Evolutionary conservation across 192 early-diverging fungal genomes (phyloP), one percentile per base, ranked within the genome.

Genomic region (Dimargaris cristalligena): DNA sequence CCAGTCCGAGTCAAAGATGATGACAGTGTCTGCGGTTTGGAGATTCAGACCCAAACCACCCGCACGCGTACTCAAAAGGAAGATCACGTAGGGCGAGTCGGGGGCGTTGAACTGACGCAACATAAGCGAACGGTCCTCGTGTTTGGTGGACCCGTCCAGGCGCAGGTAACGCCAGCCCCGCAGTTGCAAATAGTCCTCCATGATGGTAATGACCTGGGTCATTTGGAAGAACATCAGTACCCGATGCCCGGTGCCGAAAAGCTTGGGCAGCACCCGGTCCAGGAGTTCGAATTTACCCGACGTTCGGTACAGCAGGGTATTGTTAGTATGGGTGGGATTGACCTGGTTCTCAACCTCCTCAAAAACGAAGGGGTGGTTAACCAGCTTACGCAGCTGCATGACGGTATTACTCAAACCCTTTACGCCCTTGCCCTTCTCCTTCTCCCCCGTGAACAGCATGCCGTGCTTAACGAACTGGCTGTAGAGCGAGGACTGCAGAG

Each of bases 1-100:
- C 93, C 94, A 99, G 71, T 99, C 96, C 22, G 87, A 89, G 72
- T 99, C 96, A 65, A 90, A 99, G 61, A 97, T 93, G 46, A 99
- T 86, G 26, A 99, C 96, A 0, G 96, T 99, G 68, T 97, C 96
- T 18, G 96, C 93, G 18, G 89, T 85, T 68, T 95, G 92, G 69
- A 97, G 72, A 63, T 97, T 97, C 29, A 97, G 74, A 65, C 94
- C 94, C 48, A 94, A 75, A 55, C 96, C 96, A 66, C 96, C 96
- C 35, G 96, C 94, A 46, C 91, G 76, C 2, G 96, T 99, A 75
- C 87, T 91, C 20, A 97, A 73, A 62, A 99, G 68, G 66, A 99
- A 99, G 23, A 94, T 77, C 72, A 85, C 83, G 63, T 84, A 88
- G 0, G 77, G 79, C 31, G 89, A 84, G 59, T 87, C 82, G 20